Conservation (phyloP, 1,284 basidiomycete species). For the Trichosporon asahii region DNA sequence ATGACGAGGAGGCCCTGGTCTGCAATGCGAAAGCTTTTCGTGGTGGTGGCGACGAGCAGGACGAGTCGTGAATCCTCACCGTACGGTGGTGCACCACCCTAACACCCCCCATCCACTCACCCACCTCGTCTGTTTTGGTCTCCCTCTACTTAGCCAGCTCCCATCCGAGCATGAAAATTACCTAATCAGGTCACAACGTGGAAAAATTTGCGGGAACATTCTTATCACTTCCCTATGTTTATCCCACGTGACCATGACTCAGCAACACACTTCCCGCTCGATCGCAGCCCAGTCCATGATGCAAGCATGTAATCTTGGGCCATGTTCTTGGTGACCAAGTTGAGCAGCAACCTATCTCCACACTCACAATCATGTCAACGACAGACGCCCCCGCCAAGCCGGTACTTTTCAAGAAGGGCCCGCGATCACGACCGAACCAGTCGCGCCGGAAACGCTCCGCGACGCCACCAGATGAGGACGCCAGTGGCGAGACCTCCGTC, state of each 20-base stretch:
- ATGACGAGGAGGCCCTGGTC: neutral
- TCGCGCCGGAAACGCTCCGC: slow-evolving; percentile 64
- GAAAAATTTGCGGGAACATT: slow-evolving; percentile 8
- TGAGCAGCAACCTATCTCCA: slow-evolving; percentile 1
- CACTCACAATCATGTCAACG: slow-evolving; percentile 26
- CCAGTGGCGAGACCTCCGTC: slow-evolving; percentile 53
- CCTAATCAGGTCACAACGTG: slow-evolving; percentile 6
- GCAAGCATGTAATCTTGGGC: neutral
- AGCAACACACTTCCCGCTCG: neutral
- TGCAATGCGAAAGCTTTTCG: slow-evolving; percentile 7
- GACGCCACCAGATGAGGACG: slow-evolving; percentile 57
- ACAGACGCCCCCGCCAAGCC: slow-evolving; percentile 25
- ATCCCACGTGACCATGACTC: neutral
- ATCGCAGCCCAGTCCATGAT: neutral
- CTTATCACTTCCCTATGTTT: neutral
- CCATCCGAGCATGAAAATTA: neutral
- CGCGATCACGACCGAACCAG: slow-evolving; percentile 62
- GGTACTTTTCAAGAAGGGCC: slow-evolving; percentile 83
- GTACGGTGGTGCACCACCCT: slow-evolving; percentile 1
- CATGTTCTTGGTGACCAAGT: neutral
- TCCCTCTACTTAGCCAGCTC: neutral
- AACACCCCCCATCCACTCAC: neutral
- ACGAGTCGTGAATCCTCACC: slow-evolving; percentile 1
- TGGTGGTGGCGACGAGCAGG: neutral
- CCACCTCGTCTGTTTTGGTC: neutral